These are phyloP conservation scores for Viridothelium virens DNA, from an alignment of 495 filamentous ascomycete genomes.

Conservation along the genomic window DNA sequence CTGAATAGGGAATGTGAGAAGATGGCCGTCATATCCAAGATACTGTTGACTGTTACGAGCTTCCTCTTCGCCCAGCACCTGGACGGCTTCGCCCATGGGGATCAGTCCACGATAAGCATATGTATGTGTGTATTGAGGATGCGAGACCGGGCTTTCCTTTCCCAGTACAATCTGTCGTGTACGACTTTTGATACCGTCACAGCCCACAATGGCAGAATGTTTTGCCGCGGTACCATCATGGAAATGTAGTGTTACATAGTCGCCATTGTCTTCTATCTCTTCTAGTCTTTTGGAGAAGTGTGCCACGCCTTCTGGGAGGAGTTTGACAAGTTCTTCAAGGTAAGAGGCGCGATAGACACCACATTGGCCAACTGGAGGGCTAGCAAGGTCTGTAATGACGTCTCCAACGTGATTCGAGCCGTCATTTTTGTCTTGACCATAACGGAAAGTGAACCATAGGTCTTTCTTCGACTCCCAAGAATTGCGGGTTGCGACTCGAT, in stretches of 20 bases:
- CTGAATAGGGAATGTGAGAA: constrained; percentile 60
- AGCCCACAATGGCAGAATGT: constrained; percentile 44
- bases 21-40: constrained; percentile 50
- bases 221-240: constrained; percentile 46
- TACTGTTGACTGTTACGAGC: constrained; percentile 49
- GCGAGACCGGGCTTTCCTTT: constrained; percentile 32
- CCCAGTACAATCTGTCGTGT: constrained; percentile 43
- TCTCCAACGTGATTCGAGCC: constrained; percentile 23
- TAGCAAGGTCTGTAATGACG: constrained; percentile 30
- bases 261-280: constrained; percentile 26
- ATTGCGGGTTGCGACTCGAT: constrained; percentile 32
- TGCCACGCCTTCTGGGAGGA: constrained; percentile 44
- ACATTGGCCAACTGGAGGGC: constrained; percentile 23
- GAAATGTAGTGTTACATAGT: constrained; percentile 44
- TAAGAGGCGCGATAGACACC: constrained; percentile 52
- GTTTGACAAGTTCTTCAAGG: constrained; percentile 49
- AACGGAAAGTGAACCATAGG: constrained; percentile 28
- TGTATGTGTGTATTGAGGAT: constrained; percentile 43
- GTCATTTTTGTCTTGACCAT: constrained; percentile 27
- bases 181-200: constrained; percentile 51
- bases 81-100: constrained; percentile 51
- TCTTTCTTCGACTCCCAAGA: constrained; percentile 17
- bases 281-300: constrained; percentile 38
- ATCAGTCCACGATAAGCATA: constrained; percentile 53
- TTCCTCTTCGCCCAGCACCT: constrained; percentile 45